A percentile compares a stretch with the other conserved stretches of the same genome.
phyloP scores from a whole-genome alignment of 371 early-diverging fungal species.

The Mortierella sp. region DNA sequence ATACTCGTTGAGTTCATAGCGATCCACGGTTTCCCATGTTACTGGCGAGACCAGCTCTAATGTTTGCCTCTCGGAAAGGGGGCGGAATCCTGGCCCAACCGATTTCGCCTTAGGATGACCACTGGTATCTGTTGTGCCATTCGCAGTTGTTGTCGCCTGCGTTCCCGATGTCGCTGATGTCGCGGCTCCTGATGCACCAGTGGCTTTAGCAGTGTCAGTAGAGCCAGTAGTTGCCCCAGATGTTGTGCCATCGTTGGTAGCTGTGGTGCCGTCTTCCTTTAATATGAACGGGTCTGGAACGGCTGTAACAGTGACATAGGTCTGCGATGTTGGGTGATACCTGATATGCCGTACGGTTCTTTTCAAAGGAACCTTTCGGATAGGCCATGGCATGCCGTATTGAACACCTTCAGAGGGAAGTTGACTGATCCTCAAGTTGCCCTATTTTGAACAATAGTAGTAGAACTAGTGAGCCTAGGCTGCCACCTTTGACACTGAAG shows the following conservation, averaged over 20 bases:
- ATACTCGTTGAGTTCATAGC: constrained; percentile 80
- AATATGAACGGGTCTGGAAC: constrained; percentile 69
- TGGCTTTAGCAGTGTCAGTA: too few species aligned
- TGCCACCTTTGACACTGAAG: too few species aligned
- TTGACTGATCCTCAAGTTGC: constrained; percentile 73
- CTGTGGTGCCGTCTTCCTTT: constrained; percentile 68
- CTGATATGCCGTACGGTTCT: constrained; percentile 79
- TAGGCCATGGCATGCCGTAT: constrained; percentile 88
- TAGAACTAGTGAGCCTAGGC: background rate
- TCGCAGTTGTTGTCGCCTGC: background rate
- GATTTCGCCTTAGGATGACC: constrained; percentile 41
- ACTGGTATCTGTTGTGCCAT: constrained; percentile 22
- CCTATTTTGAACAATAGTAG: constrained; percentile 49
- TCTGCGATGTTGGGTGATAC: constrained; percentile 86
- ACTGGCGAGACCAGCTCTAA: constrained; percentile 93
- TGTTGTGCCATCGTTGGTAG: constrained; percentile 49
- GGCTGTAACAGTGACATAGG: constrained; percentile 83
- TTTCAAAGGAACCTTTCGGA: constrained; percentile 82
- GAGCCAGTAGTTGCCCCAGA: background rate
- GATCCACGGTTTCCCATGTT: constrained; percentile 95
- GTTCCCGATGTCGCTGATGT: constrained; percentile 19
- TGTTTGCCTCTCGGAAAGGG: constrained; percentile 70
- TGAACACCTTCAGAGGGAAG: constrained; percentile 77
- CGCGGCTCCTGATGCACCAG: background rate
- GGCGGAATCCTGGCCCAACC: constrained; percentile 64